These are phyloP conservation scores for Populus deltoides DNA, from an alignment of 345 rosid genomes.

Conservation along the genomic window DNA sequence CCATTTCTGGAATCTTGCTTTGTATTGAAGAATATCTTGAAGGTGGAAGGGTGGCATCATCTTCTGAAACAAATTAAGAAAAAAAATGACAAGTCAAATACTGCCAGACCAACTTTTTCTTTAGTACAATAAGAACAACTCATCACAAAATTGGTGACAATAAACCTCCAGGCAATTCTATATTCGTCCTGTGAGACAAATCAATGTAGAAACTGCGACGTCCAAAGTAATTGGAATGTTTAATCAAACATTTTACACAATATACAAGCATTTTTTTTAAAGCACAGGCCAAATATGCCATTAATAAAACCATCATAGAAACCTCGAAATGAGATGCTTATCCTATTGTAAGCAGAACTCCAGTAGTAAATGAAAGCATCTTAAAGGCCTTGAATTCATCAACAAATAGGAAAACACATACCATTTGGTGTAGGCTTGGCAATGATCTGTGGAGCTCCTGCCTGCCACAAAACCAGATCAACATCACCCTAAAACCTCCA, in stretches of 20 bases:
- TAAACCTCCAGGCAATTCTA: no score
- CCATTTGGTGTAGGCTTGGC: constrained; percentile 79
- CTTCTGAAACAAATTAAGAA: constrained; percentile 43
- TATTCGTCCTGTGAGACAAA: no score
- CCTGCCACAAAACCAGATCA: constrained; percentile 35
- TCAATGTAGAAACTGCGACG: not conserved
- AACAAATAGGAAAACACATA: constrained; percentile 10
- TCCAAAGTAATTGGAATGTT: not conserved
- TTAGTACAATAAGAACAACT: not conserved
- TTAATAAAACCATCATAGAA: no score
- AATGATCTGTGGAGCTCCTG: constrained; percentile 50
- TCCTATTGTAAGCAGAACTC: no score
- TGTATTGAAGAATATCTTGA: constrained; percentile 51
- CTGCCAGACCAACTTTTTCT: not conserved
- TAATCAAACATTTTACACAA: not conserved
- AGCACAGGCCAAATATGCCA: no score
- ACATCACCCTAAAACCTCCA: not conserved
- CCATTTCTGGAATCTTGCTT: constrained; percentile 51
- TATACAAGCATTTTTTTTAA: not conserved
- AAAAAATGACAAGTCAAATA: not conserved
- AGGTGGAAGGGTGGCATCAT: constrained; percentile 46
- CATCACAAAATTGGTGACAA: no score
- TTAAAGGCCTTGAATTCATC: not conserved
- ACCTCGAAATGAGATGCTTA: not conserved
- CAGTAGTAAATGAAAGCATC: not conserved